These are phyloP conservation scores for Chaetomium tenue DNA, from an alignment of 495 filamentous ascomycete genomes.

Conservation along the genomic window DNA sequence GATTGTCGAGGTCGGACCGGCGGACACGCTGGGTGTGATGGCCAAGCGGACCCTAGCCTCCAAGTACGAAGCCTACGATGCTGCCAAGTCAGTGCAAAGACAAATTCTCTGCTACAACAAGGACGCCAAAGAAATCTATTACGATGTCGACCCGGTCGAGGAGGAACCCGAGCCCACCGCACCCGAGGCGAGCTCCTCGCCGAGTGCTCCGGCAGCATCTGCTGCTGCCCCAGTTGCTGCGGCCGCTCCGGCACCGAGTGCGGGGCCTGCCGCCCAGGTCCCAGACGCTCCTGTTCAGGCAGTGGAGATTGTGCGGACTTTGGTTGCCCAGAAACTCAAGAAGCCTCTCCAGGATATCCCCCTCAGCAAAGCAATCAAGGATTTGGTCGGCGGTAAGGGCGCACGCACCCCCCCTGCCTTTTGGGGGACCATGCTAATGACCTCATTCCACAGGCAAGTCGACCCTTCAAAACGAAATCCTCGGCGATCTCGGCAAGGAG, in stretches of 20 bases:
- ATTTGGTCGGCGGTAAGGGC: conserved; percentile 87
- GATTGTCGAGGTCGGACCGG: conserved; percentile 95
- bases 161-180: conserved; percentile 71
- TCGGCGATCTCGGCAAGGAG: conserved; percentile 94
- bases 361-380: conserved; percentile 95
- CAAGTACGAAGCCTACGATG: conserved; percentile 99
- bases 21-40: conserved; percentile 98
- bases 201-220: conserved; percentile 48
- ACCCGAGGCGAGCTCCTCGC: conserved; percentile 44
- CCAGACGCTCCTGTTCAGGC: conserved; percentile 84
- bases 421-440: conserved; percentile 17
- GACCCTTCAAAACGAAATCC: conserved; percentile 94
- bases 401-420: background rate
- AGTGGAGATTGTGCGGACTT: conserved; percentile 79
- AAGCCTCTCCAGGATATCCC: conserved; percentile 88
- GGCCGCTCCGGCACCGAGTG: conserved; percentile 62
- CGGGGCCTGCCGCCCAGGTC: conserved; percentile 85
- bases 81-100: conserved; percentile 88
- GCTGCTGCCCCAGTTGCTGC: conserved; percentile 54
- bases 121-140: conserved; percentile 99
- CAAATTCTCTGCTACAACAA: conserved; percentile 99
- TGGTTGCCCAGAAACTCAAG: conserved; percentile 99
- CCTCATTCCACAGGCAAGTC: conserved; percentile 68
- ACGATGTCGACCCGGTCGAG: conserved; percentile 93
- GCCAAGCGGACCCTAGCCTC: conserved; percentile 91